Base-by-base conservation (phyloP, 352 stramenopile genomes). In the Globisporangium nodosum region DNA sequence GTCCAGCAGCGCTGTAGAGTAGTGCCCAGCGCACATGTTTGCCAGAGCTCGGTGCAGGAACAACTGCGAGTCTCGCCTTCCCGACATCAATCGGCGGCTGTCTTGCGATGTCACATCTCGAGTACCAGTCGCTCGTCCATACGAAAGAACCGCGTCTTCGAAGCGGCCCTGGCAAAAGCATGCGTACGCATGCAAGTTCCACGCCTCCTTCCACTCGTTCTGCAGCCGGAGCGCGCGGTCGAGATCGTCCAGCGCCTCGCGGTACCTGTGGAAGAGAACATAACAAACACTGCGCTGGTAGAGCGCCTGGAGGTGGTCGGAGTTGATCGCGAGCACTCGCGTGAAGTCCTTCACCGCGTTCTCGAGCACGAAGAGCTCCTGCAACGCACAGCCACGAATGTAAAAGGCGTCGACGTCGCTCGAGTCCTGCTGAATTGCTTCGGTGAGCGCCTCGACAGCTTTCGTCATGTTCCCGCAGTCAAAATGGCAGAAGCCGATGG, bases 401-500 rank as follows among this genome's bases (percentile, higher is more conserved):
- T 81, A 87, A 5, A 75, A 16, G 0, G 75, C 73, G 18, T 77
- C 66, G 0, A 56, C 40, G 16, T 77, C 69, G 3, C 37, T 7
- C 3, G 53, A 20, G 31, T 69, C 54, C 18, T 76, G 60, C 11
- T 64, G 45, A 3, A 80, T 49, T 0, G 77, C 68, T 21, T 81
- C 77, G 0, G 74, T 84, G 18, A 87, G 69, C 12, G 73, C 66
- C 45, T 74, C 67, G 1, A 85, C 61, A 0, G 75, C 74, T 31
- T 84, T 79, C 1, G 18, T 33, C 39, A 81, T 48, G n/a, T 64
- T 76, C 0, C 69, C 66, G 47, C 63, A 59, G 49, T 77, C 42
- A 4, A 81, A 74, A 39, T 87, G 76, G 52, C 77, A 87, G 40
- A 71, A 83, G 0, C 74, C 77, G 3, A 87, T 87, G 47, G 56